These are phyloP conservation scores for Gilbertella persicaria DNA, from an alignment of 371 early-diverging fungal species.

Conservation along the genomic window DNA sequence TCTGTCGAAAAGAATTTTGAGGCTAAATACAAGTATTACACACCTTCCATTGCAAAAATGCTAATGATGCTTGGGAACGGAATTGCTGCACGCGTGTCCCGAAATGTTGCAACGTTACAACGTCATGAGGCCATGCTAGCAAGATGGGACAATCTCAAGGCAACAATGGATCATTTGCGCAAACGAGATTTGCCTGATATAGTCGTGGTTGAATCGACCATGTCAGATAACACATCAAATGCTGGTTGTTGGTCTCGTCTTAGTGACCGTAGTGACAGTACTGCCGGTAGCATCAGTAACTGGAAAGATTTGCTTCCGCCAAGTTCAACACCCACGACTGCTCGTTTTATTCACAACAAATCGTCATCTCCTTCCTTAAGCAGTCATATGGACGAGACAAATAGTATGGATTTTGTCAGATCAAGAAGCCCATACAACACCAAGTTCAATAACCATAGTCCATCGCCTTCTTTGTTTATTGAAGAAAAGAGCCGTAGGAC, in stretches of 20 bases:
- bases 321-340: background rate
- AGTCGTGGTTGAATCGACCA: conserved; percentile 22
- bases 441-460: conserved; percentile 6
- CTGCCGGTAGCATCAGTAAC: conserved; percentile 7
- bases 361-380: conserved; percentile 5
- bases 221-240: conserved; percentile 27
- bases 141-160: conserved; percentile 54
- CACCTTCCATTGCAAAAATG: conserved; percentile 62
- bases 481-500: conserved; percentile 3
- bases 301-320: conserved; percentile 1
- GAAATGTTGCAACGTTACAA: conserved; percentile 39
- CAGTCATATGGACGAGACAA: background rate
- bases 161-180: conserved; percentile 53
- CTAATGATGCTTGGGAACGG: conserved; percentile 60
- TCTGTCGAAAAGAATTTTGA: conserved; percentile 63
- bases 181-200: conserved; percentile 54
- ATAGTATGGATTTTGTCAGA: background rate
- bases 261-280: conserved; percentile 36
- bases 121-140: conserved; percentile 54
- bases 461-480: conserved; percentile 5
- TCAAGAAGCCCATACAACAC: conserved; percentile 21
- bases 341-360: conserved; percentile 5
- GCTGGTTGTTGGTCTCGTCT: conserved; percentile 35
- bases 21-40: conserved; percentile 62
- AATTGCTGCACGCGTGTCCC: conserved; percentile 54